Conservation (phyloP, 257 asterid species). For the Paulownia fortunei region DNA sequence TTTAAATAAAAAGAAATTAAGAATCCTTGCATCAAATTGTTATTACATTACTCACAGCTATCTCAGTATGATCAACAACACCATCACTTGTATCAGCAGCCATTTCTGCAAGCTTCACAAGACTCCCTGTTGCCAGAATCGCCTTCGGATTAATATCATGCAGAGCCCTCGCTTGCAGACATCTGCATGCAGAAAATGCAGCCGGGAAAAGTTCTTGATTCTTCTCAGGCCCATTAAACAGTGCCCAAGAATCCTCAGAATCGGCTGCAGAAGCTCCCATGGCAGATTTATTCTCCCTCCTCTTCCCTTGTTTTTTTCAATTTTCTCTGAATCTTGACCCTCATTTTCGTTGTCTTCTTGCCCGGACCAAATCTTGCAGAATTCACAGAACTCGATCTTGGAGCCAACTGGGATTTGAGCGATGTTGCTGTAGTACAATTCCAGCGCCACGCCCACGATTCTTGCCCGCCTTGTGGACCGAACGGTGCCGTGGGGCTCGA, state of each 20-base stretch:
- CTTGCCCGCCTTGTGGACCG: slow-evolving; percentile 64
- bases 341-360: neutral
- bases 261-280: slow-evolving; percentile 81
- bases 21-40: slow-evolving; percentile 32
- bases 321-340: neutral
- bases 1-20: neutral
- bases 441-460: slow-evolving; percentile 69
- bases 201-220: slow-evolving; percentile 47
- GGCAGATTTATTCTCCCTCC: slow-evolving; percentile 58
- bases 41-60: slow-evolving; percentile 46
- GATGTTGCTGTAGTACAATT: slow-evolving; percentile 53
- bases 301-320: slow-evolving; percentile 14
- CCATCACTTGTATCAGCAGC: slow-evolving; percentile 23
- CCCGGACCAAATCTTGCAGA: slow-evolving; percentile 64
- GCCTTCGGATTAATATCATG: slow-evolving; percentile 76
- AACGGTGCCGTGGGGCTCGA: slow-evolving; percentile 66
- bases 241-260: slow-evolving; percentile 75
- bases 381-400: slow-evolving; percentile 66
- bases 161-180: slow-evolving; percentile 60
- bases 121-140: slow-evolving; percentile 72
- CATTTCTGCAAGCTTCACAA: slow-evolving; percentile 60
- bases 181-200: slow-evolving; percentile 60
- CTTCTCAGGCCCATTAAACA: slow-evolving; percentile 58
- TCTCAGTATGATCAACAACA: slow-evolving; percentile 72
- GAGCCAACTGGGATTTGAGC: slow-evolving; percentile 57